Evolutionary conservation across 805 yeast species (phyloP).

Genomic region (Jamesozyma hellenica): DNA sequence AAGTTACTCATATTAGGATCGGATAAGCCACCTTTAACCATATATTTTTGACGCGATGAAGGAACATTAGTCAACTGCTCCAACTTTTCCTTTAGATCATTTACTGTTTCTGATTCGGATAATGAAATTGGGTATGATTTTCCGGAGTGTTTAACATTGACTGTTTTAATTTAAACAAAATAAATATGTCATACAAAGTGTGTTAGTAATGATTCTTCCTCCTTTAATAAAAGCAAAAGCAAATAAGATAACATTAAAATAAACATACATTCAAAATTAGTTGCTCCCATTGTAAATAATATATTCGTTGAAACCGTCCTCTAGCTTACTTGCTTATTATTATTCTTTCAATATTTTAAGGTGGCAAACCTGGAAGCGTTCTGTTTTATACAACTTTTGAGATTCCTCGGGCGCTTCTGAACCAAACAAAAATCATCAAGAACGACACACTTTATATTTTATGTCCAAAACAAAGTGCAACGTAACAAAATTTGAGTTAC

Average conservation of each 20-base stretch:
- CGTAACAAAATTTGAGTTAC: too few species aligned
- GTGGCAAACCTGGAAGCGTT: not conserved
- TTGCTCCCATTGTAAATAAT: constrained; percentile 1
- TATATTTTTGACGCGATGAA: constrained; percentile 79
- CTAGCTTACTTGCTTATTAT: not conserved
- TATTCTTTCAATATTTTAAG: not conserved
- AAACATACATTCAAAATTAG: constrained; percentile 4
- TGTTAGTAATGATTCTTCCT: not conserved
- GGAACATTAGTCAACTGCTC: constrained; percentile 72
- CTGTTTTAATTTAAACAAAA: constrained; percentile 1
- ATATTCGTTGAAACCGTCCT: too few species aligned
- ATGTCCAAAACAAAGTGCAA: too few species aligned
- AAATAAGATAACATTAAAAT: not conserved
- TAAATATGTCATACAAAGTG: not conserved
- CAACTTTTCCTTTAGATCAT: constrained; percentile 58
- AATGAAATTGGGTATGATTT: constrained; percentile 45
- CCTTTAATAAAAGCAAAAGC: not conserved
- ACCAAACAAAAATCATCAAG: not conserved
- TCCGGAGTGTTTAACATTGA: constrained; percentile 56
- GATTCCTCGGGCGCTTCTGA: not conserved
- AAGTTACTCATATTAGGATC: constrained; percentile 45
- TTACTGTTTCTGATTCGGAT: constrained; percentile 29
- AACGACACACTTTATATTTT: not conserved
- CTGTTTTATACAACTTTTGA: not conserved
- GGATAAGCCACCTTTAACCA: constrained; percentile 76